Evolutionary conservation across 2,329 filamentous ascomycete species (phyloP).

Genomic region (Arthrobotrys sinensis): DNA sequence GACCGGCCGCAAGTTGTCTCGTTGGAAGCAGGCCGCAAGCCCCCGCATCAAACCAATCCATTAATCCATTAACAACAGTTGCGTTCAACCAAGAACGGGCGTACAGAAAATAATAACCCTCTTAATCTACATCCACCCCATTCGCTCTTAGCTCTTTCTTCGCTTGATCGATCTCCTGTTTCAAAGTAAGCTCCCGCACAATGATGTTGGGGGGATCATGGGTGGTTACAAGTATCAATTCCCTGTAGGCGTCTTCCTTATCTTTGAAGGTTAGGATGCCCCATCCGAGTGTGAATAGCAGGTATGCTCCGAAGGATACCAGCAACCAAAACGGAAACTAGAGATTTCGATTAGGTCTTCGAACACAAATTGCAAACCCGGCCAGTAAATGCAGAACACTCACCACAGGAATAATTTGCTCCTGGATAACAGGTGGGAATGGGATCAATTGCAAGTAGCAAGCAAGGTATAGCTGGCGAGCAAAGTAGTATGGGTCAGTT

Average conservation of each 20-base stretch:
- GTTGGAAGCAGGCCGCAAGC: neutral
- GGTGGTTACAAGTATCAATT: conserved; percentile 71
- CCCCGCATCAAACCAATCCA: neutral
- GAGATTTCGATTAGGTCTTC: conserved; percentile 21
- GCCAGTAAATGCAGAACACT: conserved; percentile 66
- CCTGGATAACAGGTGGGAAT: conserved; percentile 81
- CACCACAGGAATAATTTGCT: conserved; percentile 91
- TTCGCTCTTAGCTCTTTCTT: conserved; percentile 80
- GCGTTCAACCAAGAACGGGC: neutral
- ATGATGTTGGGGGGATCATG: neutral
- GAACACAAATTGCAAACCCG: neutral
- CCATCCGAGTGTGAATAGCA: conserved; percentile 91
- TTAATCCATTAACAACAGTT: neutral
- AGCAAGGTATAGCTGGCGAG: conserved; percentile 83
- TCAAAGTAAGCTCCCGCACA: conserved; percentile 16
- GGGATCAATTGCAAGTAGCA: conserved; percentile 88
- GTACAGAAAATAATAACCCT: neutral
- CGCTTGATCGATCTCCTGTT: conserved; percentile 81
- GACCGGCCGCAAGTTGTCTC: neutral
- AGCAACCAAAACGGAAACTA: conserved; percentile 94
- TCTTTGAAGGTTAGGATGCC: conserved; percentile 98
- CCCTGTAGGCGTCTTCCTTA: conserved; percentile 88
- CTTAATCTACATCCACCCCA: conserved; percentile 83
- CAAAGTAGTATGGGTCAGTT: conserved; percentile 6
- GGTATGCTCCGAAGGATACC: conserved; percentile 90